These are phyloP conservation scores for Pleurotus salmoneostramineus DNA, from an alignment of 768 basidiomycete species.

Conservation along the genomic window DNA sequence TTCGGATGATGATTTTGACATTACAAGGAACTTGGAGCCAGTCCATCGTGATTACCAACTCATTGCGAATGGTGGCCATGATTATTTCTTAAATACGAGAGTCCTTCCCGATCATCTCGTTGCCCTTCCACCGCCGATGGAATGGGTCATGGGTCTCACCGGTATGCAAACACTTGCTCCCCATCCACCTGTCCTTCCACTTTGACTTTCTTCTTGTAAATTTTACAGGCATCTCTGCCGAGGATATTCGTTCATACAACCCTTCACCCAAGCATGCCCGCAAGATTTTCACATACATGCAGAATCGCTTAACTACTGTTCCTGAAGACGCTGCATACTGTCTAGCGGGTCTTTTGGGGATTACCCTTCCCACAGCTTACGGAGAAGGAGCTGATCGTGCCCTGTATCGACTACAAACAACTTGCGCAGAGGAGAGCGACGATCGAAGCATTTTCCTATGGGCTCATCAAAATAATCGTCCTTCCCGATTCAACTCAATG, in stretches of 20 bases:
- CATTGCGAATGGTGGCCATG: too few species aligned
- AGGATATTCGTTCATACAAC: neutral
- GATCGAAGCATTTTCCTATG: neutral
- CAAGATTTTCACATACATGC: neutral
- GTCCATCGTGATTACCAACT: too few species aligned
- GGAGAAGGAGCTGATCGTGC: neutral
- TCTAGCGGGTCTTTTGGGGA: neutral
- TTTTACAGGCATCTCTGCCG: neutral
- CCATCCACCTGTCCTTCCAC: too few species aligned
- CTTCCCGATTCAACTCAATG: neutral
- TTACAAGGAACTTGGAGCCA: too few species aligned
- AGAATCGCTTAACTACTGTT: neutral
- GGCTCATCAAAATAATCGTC: neutral
- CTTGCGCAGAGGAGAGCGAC: too few species aligned
- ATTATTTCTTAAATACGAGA: too few species aligned
- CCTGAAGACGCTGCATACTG: neutral
- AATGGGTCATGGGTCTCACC: too few species aligned
- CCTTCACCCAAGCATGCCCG: neutral
- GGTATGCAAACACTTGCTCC: too few species aligned
- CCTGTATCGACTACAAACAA: neutral
- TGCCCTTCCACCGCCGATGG: too few species aligned
- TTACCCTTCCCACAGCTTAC: neutral
- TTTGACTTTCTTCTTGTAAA: too few species aligned
- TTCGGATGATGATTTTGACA: too few species aligned
- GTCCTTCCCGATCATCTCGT: too few species aligned